These are phyloP conservation scores for Papiliotrema flavescens DNA, from an alignment of 1,284 basidiomycete species.

Conservation along the genomic window DNA sequence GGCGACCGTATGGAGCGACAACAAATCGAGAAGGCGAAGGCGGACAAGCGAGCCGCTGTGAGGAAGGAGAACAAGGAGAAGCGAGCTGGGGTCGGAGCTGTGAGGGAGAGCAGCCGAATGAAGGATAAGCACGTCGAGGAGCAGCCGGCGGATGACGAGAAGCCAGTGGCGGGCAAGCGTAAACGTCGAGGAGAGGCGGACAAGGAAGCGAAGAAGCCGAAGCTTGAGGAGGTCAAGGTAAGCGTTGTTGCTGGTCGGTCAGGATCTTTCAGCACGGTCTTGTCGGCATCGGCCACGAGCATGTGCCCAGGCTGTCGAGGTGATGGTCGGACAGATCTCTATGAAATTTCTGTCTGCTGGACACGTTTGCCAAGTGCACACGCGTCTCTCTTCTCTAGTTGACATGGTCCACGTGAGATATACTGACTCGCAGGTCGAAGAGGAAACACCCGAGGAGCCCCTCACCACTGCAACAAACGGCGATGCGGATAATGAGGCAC, in stretches of 20 bases:
- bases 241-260: too few species aligned
- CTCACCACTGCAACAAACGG: slow-evolving; percentile 9
- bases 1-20: slow-evolving; percentile 50
- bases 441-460: slow-evolving; percentile 1
- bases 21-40: slow-evolving; percentile 42
- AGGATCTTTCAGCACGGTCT: too few species aligned
- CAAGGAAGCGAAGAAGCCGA: slow-evolving; percentile 14
- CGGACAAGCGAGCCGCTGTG: slow-evolving; percentile 38
- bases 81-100: slow-evolving; percentile 9
- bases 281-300: too few species aligned
- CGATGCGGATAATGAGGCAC: slow-evolving; percentile 11
- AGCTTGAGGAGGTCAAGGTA: slow-evolving; percentile 17
- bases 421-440: not conserved
- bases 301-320: too few species aligned
- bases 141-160: slow-evolving; percentile 11
- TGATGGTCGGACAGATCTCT: too few species aligned
- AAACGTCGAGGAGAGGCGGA: slow-evolving; percentile 8
- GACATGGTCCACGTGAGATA: not conserved
- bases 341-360: too few species aligned
- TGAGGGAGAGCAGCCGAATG: slow-evolving; percentile 14
- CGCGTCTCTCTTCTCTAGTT: too few species aligned
- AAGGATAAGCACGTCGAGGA: slow-evolving; percentile 16
- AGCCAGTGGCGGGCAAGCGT: slow-evolving; percentile 11
- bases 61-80: slow-evolving; percentile 46
- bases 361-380: too few species aligned